Conservation (phyloP, 1,284 basidiomycete genomes). For the Pyrrhoderma noxium region DNA sequence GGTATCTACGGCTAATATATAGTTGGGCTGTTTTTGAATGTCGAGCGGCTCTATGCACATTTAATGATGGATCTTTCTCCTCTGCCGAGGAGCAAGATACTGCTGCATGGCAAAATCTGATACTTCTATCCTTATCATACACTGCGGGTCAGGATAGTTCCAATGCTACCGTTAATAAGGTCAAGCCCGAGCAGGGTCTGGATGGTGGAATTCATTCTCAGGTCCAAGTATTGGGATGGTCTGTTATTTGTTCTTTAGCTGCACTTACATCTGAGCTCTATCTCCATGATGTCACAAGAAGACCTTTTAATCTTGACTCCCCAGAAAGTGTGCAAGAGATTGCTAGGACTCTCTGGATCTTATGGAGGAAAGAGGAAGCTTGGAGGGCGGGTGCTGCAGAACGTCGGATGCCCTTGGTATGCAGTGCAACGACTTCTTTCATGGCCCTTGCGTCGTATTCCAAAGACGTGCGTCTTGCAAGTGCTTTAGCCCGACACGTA, state of each 20-base stretch:
- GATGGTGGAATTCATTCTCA: constrained; percentile 19
- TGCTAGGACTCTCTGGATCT: constrained; percentile 12
- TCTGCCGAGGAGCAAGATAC: constrained; percentile 8
- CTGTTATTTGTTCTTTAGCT: constrained; percentile 23
- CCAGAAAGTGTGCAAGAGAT: constrained; percentile 7
- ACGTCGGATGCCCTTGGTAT: constrained; percentile 25
- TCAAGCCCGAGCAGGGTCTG: constrained; percentile 23
- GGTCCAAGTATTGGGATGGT: constrained; percentile 24
- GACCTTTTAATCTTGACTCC: not conserved
- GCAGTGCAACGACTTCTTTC: constrained; percentile 38
- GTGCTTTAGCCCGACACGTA: constrained; percentile 14
- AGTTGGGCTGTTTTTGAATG: constrained; percentile 14
- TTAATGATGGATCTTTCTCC: constrained; percentile 12
- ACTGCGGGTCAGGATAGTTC: not conserved
- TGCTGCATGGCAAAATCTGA: constrained; percentile 15
- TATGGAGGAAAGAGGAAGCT: constrained; percentile 16
- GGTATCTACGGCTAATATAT: constrained; percentile 8
- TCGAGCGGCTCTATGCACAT: constrained; percentile 12
- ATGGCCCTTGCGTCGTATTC: constrained; percentile 35
- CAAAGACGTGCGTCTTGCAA: constrained; percentile 6
- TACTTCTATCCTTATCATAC: constrained; percentile 15
- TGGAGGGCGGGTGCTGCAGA: constrained; percentile 12
- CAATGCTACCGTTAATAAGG: constrained; percentile 4
- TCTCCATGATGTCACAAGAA: not conserved
- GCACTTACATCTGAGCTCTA: constrained; percentile 21